Evolutionary conservation across 2,329 filamentous ascomycete genomes (phyloP).

Genomic region (Pseudocercospora macadamiae): DNA sequence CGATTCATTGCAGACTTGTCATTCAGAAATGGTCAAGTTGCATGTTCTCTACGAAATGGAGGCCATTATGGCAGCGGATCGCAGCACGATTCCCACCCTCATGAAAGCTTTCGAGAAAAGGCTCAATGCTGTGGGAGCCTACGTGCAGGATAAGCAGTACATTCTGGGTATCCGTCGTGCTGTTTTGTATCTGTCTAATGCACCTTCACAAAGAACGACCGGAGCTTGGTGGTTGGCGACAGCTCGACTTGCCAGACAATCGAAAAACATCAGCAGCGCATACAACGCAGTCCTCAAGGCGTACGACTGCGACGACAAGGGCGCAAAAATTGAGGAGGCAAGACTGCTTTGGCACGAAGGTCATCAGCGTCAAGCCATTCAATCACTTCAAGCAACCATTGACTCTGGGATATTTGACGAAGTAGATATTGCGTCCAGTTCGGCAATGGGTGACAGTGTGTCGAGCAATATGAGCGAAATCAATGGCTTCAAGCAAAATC

Average conservation of each 20-base stretch:
- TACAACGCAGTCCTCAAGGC: conserved; percentile 94
- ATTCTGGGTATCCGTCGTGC: conserved; percentile 83
- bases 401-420: conserved; percentile 71
- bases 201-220: conserved; percentile 71
- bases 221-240: conserved; percentile 84
- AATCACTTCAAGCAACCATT: conserved; percentile 85
- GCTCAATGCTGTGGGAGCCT: conserved; percentile 87
- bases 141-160: conserved; percentile 91
- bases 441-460: conserved; percentile 11
- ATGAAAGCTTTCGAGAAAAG: conserved; percentile 54
- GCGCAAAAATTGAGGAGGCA: conserved; percentile 91
- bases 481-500: conserved; percentile 53
- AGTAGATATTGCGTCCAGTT: conserved; percentile 16
- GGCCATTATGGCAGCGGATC: conserved; percentile 60
- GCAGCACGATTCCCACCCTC: conserved; percentile 13
- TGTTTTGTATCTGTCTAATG: conserved; percentile 60
- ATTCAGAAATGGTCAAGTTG: conserved; percentile 81
- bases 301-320: conserved; percentile 78
- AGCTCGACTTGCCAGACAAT: conserved; percentile 83
- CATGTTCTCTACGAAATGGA: conserved; percentile 89
- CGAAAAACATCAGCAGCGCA: conserved; percentile 79
- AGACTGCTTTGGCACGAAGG: conserved; percentile 91
- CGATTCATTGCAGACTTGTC: conserved; percentile 78
- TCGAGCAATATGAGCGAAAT: conserved; percentile 20
- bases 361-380: conserved; percentile 92